phyloP scores from a whole-genome alignment of 306 rosid genomes.

The Ormosia emarginata region DNA sequence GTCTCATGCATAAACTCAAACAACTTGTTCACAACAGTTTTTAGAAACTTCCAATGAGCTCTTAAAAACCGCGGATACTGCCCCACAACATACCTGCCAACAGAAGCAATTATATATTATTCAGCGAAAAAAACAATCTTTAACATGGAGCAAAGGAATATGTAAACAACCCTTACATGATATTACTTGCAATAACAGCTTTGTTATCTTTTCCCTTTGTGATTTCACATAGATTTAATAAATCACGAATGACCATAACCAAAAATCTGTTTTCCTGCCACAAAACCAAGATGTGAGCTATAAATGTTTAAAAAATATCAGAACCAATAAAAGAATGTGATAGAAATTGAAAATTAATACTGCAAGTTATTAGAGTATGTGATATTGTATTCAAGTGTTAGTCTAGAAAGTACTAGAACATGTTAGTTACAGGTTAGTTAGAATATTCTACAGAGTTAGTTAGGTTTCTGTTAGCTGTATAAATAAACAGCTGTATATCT shows the following conservation, averaged over 20 bases:
- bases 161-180: slow-evolving; percentile 58
- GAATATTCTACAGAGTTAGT: no score
- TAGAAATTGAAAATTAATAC: no score
- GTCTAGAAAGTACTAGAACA: no score
- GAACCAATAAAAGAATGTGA: neutral
- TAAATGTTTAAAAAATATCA: neutral
- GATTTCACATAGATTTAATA: slow-evolving; percentile 89
- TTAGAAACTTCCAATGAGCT: slow-evolving; percentile 97
- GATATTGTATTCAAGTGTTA: no score
- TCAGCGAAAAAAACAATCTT: neutral
- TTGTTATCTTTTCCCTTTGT: slow-evolving; percentile 97
- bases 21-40: slow-evolving; percentile 93
- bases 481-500: no score
- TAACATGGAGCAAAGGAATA: neutral
- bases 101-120: neutral
- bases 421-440: no score
- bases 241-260: slow-evolving; percentile 99
- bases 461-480: no score
- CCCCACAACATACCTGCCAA: slow-evolving; percentile 93
- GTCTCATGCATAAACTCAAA: slow-evolving; percentile 99
- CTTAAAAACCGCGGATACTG: slow-evolving; percentile 94
- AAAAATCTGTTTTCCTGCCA: slow-evolving; percentile 95
- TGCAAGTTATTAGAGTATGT: no score
- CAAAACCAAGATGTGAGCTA: slow-evolving; percentile 17
- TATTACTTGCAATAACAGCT: slow-evolving; percentile 98